phyloP scores from a whole-genome alignment of 768 basidiomycete species.

The Pulveroboletus sp. region DNA sequence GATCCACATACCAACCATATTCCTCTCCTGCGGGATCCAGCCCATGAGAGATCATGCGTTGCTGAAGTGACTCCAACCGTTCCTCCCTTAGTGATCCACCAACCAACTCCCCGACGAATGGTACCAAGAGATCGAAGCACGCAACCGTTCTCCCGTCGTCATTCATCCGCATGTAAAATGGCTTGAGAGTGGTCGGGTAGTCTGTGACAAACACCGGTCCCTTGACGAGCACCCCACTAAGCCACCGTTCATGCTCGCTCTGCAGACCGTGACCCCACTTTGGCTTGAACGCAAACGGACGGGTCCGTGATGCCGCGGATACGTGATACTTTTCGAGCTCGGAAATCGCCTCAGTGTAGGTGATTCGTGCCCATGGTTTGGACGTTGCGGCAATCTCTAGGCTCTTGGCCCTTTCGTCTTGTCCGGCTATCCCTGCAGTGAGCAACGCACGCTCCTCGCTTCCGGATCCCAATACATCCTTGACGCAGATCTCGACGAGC shows the following conservation, averaged over 20 bases:
- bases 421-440: slow-evolving; percentile 31
- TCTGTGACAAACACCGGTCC: slow-evolving; percentile 90
- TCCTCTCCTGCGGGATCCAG: slow-evolving; percentile 38
- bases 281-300: slow-evolving; percentile 52
- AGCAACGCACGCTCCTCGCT: slow-evolving; percentile 30
- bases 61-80: slow-evolving; percentile 46
- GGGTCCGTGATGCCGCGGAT: slow-evolving; percentile 18
- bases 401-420: slow-evolving; percentile 30
- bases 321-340: slow-evolving; percentile 42
- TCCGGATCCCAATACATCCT: slow-evolving; percentile 34
- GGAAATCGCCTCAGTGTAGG: slow-evolving; percentile 71
- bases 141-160: slow-evolving; percentile 59
- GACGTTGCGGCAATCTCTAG: slow-evolving; percentile 35
- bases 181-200: slow-evolving; percentile 80
- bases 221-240: slow-evolving; percentile 61
- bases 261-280: slow-evolving; percentile 68
- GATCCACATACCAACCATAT: slow-evolving; percentile 74
- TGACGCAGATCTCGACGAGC: slow-evolving; percentile 53
- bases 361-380: slow-evolving; percentile 62
- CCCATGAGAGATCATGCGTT: slow-evolving; percentile 45
- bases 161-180: slow-evolving; percentile 93
- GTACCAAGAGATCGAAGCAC: slow-evolving; percentile 95
- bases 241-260: slow-evolving; percentile 91
- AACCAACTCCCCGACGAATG: slow-evolving; percentile 80
- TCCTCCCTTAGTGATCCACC: slow-evolving; percentile 92